Evolutionary conservation across 176 grass and related monocot species (phyloP).

Genomic region (Poa annua): DNA sequence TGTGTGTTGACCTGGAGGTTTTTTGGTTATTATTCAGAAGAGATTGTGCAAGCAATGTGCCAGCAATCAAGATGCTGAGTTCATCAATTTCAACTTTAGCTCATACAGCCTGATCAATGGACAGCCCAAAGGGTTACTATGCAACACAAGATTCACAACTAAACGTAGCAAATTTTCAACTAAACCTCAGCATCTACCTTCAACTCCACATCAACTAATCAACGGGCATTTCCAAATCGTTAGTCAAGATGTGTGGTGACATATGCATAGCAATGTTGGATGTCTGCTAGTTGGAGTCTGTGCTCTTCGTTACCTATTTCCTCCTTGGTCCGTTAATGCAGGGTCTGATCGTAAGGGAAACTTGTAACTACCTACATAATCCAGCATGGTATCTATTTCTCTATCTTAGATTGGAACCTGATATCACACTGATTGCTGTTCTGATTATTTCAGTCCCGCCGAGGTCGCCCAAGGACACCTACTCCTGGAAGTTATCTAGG

Average conservation of each 20-base stretch:
- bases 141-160: conserved; percentile 81
- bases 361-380: conserved; percentile 41
- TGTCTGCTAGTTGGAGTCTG: conserved; percentile 59
- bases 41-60: conserved; percentile 69
- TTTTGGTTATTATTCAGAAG: conserved; percentile 89
- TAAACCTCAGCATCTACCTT: conserved; percentile 78
- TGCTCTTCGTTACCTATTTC: conserved; percentile 46
- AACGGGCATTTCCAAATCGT: conserved; percentile 60
- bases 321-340: conserved; percentile 50
- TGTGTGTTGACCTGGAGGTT: conserved; percentile 69
- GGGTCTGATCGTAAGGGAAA: conserved; percentile 49
- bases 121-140: conserved; percentile 70
- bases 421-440: background rate
- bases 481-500: conserved; percentile 78
- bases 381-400: conserved; percentile 17
- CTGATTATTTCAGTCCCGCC: conserved; percentile 54
- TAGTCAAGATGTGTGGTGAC: conserved; percentile 69
- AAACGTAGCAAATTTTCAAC: conserved; percentile 73
- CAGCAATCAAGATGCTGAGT: conserved; percentile 82
- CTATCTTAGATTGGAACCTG: background rate
- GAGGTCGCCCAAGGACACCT: conserved; percentile 60
- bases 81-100: conserved; percentile 71
- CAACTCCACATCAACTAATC: conserved; percentile 79
- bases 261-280: conserved; percentile 58
- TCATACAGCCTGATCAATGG: conserved; percentile 76